Conservation (phyloP, 768 basidiomycete species). For the Pleurotus pulmonarius region DNA sequence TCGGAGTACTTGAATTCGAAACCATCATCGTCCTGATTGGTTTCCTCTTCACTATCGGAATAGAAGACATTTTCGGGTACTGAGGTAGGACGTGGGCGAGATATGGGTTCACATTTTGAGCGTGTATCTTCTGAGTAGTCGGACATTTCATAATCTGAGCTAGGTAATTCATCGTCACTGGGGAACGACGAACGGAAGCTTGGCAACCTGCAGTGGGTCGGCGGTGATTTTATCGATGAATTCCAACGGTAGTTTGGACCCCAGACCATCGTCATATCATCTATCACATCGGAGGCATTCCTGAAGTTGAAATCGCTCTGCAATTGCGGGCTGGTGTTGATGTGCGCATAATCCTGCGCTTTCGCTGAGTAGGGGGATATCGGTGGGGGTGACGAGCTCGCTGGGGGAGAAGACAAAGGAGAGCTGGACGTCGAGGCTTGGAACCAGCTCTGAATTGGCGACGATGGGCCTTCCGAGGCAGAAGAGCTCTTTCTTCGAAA, state of each 20-base stretch:
- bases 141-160: slow-evolving; percentile 30
- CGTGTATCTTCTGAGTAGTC: slow-evolving; percentile 26
- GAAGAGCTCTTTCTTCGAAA: slow-evolving; percentile 17
- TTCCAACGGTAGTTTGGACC: slow-evolving; percentile 12
- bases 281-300: slow-evolving; percentile 16
- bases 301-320: slow-evolving; percentile 19
- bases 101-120: slow-evolving; percentile 16
- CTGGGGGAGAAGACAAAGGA: slow-evolving; percentile 28
- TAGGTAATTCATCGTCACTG: slow-evolving; percentile 21
- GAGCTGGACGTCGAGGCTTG: slow-evolving; percentile 2
- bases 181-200: slow-evolving; percentile 24
- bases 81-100: slow-evolving; percentile 17
- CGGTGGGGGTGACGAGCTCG: slow-evolving; percentile 32
- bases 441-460: slow-evolving; percentile 8
- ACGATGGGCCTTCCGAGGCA: slow-evolving; percentile 13
- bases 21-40: slow-evolving; percentile 21
- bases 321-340: slow-evolving; percentile 32
- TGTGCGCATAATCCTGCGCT: slow-evolving; percentile 23
- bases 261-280: slow-evolving; percentile 25
- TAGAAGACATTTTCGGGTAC: slow-evolving; percentile 21
- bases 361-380: slow-evolving; percentile 29
- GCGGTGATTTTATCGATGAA: slow-evolving; percentile 13
- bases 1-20: slow-evolving; percentile 24
- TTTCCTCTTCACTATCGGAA: slow-evolving; percentile 32
- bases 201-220: slow-evolving; percentile 20